Percentiles rank a stretch among this genome's conserved stretches.
phyloP scores from a whole-genome alignment of 768 basidiomycete genomes.

The Daedalea quercina region DNA sequence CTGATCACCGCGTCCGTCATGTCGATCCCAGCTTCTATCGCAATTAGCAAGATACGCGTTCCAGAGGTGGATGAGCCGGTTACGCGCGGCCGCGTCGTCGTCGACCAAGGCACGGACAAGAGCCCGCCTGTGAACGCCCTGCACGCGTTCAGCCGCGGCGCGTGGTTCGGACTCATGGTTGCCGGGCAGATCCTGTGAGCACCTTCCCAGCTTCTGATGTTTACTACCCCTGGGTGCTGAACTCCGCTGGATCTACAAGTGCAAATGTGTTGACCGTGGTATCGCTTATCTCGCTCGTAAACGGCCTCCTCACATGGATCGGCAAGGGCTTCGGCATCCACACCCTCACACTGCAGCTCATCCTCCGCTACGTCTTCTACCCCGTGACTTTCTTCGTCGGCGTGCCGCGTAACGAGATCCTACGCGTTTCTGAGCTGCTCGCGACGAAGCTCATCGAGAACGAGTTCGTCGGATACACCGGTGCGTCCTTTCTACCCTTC shows the following conservation, averaged over 20 bases:
- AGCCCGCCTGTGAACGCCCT: constrained; percentile 67
- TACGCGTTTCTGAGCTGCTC: constrained; percentile 72
- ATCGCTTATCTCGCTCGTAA: constrained; percentile 73
- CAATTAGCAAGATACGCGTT: constrained; percentile 82
- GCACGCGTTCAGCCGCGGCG: constrained; percentile 85
- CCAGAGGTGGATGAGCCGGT: constrained; percentile 85
- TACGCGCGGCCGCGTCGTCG: constrained; percentile 72
- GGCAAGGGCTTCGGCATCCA: constrained; percentile 82
- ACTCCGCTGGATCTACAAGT: constrained; percentile 25
- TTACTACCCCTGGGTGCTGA: not conserved
- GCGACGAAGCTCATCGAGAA: constrained; percentile 86
- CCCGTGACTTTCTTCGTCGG: constrained; percentile 80
- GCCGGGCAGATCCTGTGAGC: constrained; percentile 82
- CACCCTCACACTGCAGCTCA: constrained; percentile 74
- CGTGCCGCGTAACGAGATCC: constrained; percentile 76
- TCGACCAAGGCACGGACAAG: constrained; percentile 68
- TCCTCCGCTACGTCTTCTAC: constrained; percentile 85
- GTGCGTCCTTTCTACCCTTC: constrained; percentile 17
- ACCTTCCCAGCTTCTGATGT: not conserved
- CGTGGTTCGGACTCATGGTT: constrained; percentile 76
- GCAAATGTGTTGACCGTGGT: constrained; percentile 83
- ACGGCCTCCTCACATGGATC: constrained; percentile 85
- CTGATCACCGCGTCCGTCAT: constrained; percentile 87
- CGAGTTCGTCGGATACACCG: constrained; percentile 73
- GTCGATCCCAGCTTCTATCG: constrained; percentile 92